Evolutionary conservation across 176 grass and related monocot genomes (phyloP), one percentile per base, ranked within the genome.

Genomic region (Bolboschoenus planiculmis): DNA sequence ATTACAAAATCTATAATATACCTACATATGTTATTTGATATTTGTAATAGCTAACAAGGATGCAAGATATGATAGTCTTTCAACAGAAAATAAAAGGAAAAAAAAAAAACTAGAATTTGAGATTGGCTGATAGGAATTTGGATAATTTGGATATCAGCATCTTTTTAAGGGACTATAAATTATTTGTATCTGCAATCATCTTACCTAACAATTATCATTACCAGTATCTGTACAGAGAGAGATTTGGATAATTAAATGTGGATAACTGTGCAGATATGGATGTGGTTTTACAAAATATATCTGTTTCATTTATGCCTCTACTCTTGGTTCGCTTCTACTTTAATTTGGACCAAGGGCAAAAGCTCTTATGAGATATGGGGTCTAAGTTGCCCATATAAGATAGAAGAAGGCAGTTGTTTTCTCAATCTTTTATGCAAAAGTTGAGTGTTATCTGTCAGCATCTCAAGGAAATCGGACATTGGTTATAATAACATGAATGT

Each of bases 1-100:
- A 18, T 67, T 37, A 35, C 63, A 67, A 67, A 37, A 72, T 5
- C 1, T 0, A 23, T 2, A 42, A 11, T 39, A 44, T 14, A 42
- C 67, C 67, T 72, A 39, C 39, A 72, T 44, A 46, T 73, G 20
- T 7, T 74, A 74, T 74, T 47, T 74, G 42, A 74, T 74, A 29
- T 74, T 26, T 1, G 47, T 74, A 74, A 27, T 74, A 47, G 42
- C 46, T 27, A 46, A 27, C 14, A 26, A 47, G 42, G 11, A 47
- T 47, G 21, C 40, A 74, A 74, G 8, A 26, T 10, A 47, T 29
- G 21, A 73, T 14, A 15, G 21, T 47, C 40, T 72, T 47, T 73
- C 40, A 47, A 29, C 68, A 47, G 3, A 72, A 71, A 74, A 16
- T n/a, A 14, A 47, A 48, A 9, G 23, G 18, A 23, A 40, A n/a